Base-by-base conservation (phyloP, 2,329 filamentous ascomycete species). In the Karstenula rhodostoma region DNA sequence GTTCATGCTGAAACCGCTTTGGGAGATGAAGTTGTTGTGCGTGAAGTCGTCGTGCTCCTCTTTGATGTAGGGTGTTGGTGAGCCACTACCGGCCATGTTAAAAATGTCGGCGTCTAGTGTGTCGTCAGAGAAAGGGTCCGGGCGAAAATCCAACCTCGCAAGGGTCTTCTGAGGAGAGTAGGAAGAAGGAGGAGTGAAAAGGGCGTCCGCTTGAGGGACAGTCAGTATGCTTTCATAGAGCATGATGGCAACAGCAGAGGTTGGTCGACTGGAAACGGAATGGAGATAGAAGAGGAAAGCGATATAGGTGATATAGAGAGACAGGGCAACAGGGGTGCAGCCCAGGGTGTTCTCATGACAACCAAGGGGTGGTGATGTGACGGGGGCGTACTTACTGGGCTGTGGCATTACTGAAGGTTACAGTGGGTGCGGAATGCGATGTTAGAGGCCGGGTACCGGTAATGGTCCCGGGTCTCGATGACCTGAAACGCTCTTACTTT, bases 11-110 rank as follows among this genome's bases (percentile, higher is more conserved):
- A 82, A 84, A 62, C 80, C 79, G 67, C 79, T 79, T 64, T 84
- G 80, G 63, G 78, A 79, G 70, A 83, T 80, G 75, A 82, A 85
- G 37, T 73, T 72, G 64, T 76, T 79, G 35, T 79, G 72, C 73
- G 85, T 82, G 79, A 84, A 89, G 69, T 90, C 87, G 77, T 89
- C 85, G 62, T 86, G 84, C 76, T 90, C 87, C 78, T 85, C 84
- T 81, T 91, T 90, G 79, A 91, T 90, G 78, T 84, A 90, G 56
- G 87, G 84, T 72, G 84, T 82, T 61, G 80, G 79, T 64, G 82
- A 83, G 71, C 83, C 83, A 72, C 84, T 83, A 71, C 84, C 82
- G 67, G 82, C 82, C 85, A 87, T 87, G 65, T 71, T 78, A 72
- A 80, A 80, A 55, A 80, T 78, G 67, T 79, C 78, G 63, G 74